phyloP scores from a whole-genome alignment of 2,329 filamentous ascomycete species.

The Drechslerella dactyloides region DNA sequence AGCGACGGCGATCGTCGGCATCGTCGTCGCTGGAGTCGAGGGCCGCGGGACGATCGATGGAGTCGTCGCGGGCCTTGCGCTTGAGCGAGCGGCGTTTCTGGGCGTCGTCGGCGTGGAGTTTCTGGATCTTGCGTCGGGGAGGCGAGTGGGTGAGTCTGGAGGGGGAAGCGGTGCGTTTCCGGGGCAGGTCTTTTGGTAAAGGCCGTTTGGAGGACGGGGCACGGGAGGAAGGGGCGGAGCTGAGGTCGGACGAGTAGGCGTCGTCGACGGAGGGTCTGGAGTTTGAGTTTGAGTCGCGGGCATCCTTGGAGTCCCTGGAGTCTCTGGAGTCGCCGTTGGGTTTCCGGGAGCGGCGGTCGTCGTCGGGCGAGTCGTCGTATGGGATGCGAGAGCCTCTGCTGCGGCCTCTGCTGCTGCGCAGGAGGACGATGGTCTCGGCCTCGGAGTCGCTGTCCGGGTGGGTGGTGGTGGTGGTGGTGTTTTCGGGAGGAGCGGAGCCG shows the following conservation, averaged over 20 bases:
- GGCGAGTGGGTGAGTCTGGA: constrained; percentile 44
- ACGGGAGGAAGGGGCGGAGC: constrained; percentile 51
- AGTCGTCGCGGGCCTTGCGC: constrained; percentile 31
- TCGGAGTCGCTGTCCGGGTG: constrained; percentile 66
- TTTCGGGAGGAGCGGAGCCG: constrained; percentile 21
- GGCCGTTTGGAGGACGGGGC: constrained; percentile 39
- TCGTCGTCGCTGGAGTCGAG: constrained; percentile 40
- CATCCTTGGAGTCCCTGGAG: constrained; percentile 25
- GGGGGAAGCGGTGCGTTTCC: constrained; percentile 42
- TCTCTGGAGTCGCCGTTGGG: constrained; percentile 35
- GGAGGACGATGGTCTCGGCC: constrained; percentile 73
- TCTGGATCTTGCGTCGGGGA: constrained; percentile 38
- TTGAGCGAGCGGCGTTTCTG: constrained; percentile 41
- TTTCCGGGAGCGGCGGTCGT: constrained; percentile 31
- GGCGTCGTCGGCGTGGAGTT: constrained; percentile 26
- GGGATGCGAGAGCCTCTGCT: constrained; percentile 26
- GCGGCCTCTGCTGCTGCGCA: constrained; percentile 30
- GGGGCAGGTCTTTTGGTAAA: constrained; percentile 20
- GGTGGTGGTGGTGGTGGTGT: constrained; percentile 6
- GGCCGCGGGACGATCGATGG: constrained; percentile 16
- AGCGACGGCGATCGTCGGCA: constrained; percentile 6
- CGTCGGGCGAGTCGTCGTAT: constrained; percentile 34
- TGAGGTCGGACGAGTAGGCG: constrained; percentile 54
- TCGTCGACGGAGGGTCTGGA: constrained; percentile 46
- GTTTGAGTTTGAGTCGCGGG: background rate